phyloP scores from a whole-genome alignment of 2,329 filamentous ascomycete species.

The Colletotrichum musicola region DNA sequence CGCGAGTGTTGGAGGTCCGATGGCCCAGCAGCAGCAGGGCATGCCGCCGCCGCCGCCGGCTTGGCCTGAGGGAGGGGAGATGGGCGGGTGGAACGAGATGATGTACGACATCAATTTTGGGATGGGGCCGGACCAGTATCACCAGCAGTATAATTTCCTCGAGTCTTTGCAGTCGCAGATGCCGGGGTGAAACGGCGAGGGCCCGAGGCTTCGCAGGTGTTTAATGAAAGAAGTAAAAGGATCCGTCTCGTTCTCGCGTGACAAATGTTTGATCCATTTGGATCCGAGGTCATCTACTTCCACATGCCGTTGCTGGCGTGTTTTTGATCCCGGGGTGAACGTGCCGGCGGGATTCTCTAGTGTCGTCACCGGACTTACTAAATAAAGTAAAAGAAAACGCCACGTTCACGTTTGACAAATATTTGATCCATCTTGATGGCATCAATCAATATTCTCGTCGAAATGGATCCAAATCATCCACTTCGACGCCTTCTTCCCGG shows the following conservation, averaged over 20 bases:
- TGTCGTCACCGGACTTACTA: neutral
- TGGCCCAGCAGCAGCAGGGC: slow-evolving; percentile 9
- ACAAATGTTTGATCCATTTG: no score
- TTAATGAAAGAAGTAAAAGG: neutral
- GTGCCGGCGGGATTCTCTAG: neutral
- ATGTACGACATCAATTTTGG: slow-evolving; percentile 44
- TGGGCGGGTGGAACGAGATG: slow-evolving; percentile 44
- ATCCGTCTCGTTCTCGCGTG: no score
- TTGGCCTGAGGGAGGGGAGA: slow-evolving; percentile 25
- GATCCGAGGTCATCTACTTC: no score
- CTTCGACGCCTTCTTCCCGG: no score
- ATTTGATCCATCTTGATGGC: no score
- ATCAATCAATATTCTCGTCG: no score
- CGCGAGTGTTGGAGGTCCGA: neutral
- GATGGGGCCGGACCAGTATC: slow-evolving; percentile 40
- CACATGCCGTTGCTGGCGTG: no score
- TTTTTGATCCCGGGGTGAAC: slow-evolving; percentile 26
- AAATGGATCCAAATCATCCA: no score
- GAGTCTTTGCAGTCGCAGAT: slow-evolving; percentile 46
- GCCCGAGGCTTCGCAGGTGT: neutral
- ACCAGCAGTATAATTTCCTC: slow-evolving; percentile 43
- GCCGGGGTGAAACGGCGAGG: slow-evolving; percentile 39
- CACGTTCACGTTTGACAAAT: no score
- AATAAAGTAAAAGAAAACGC: neutral
- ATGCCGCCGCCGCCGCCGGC: slow-evolving; percentile 10